phyloP scores from a whole-genome alignment of 345 rosid species.

The Linum lewisii region DNA sequence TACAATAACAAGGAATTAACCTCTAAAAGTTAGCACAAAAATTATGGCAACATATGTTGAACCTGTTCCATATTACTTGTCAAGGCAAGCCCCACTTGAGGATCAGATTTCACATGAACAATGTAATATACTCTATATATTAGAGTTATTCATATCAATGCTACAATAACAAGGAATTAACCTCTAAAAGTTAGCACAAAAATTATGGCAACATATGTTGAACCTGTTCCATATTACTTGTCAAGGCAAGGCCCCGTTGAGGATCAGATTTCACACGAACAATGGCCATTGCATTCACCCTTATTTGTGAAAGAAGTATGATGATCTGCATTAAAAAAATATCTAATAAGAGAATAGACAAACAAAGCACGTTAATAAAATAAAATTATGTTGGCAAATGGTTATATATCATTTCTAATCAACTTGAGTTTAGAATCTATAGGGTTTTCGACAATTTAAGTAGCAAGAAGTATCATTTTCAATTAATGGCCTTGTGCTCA shows the following conservation, averaged over 20 bases:
- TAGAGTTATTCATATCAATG: too few relatives aligned
- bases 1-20: too few relatives aligned
- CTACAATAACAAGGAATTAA: too few relatives aligned
- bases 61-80: constrained; percentile 72
- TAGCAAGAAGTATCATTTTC: too few relatives aligned
- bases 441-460: too few relatives aligned
- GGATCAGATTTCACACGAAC: constrained; percentile 54
- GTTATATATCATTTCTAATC: not conserved
- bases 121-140: too few relatives aligned
- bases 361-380: not conserved
- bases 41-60: constrained; percentile 9
- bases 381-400: not conserved
- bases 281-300: constrained; percentile 70
- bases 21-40: too few relatives aligned
- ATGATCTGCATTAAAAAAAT: constrained; percentile 36
- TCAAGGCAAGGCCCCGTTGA: constrained; percentile 22
- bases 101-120: constrained; percentile 55
- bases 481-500: too few relatives aligned
- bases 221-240: constrained; percentile 71
- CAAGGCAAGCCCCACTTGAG: constrained; percentile 19
- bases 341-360: not conserved
- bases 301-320: constrained; percentile 61
- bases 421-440: too few relatives aligned
- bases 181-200: too few relatives aligned
- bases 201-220: constrained; percentile 5